Evolutionary conservation across 108 stramenopile species (phyloP), one percentile per base, ranked within the genome.

Genomic region (Discostella stelligeroides): DNA sequence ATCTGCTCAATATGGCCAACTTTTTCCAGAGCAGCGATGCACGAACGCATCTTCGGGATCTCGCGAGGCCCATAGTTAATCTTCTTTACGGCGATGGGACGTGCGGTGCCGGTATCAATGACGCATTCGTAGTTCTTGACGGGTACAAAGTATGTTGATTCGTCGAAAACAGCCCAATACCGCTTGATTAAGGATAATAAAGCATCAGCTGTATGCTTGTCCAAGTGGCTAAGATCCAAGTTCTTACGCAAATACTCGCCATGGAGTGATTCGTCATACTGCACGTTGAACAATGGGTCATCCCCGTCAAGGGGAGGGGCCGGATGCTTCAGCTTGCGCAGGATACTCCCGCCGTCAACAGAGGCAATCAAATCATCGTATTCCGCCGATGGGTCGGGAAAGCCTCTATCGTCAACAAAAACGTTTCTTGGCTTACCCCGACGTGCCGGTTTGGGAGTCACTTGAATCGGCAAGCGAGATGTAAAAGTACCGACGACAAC

Each of bases 41-140:
- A 7, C 55, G 14, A 54, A 10, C 28, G 55, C 55, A 56, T 56
- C 28, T 30, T 56, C 0, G 55, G 55, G 6, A 34, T 29, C 14
- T 56, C 55, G 8, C 29, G 27, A 11, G 55, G 55, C 13, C 55
- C 55, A 56, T 56, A 56, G n/a, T 30, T 56, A 28, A 56, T 56
- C 13, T 56, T 56, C 20, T 56, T 56, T 1, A 56, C 28, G 2
- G 55, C 55, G 28, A 56, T 37, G 29, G 21, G 50, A 23, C n/a
- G 25, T 23, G 28, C n/a, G n/a, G n/a, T n/a, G n/a, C n/a, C n/a
- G n/a, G n/a, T n/a, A n/a, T n/a, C n/a, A n/a, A n/a, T n/a, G n/a
- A n/a, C n/a, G n/a, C n/a, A n/a, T n/a, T n/a, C n/a, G n/a, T n/a
- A n/a, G n/a, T n/a, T n/a, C n/a, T 13, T 10, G 28, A 56, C 55